Percentiles rank a stretch among this genome's conserved stretches.
phyloP scores from a whole-genome alignment of 192 early-diverging fungal genomes.

The Podila minutissima region DNA sequence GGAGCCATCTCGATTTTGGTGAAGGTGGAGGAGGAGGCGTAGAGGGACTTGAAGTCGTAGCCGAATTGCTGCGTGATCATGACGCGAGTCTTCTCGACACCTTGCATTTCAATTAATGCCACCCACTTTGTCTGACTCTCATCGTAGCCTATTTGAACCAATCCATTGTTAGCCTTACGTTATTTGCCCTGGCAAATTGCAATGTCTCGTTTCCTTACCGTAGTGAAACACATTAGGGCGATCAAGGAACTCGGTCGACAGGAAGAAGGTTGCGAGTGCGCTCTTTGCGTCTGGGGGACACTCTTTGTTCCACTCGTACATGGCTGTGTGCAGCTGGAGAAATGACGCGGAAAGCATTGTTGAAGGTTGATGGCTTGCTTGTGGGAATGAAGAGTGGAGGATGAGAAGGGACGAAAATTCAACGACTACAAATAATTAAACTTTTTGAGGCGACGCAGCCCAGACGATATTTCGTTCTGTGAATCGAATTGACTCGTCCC shows the following conservation, averaged over 20 bases:
- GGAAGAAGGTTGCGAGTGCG: constrained; percentile 12
- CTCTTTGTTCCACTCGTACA: constrained; percentile 37
- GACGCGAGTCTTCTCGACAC: constrained; percentile 13
- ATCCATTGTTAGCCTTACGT: no score
- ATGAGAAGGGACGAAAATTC: not conserved
- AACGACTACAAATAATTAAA: no score
- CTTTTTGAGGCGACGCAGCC: no score
- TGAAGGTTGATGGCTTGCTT: not conserved
- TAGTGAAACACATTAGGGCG: constrained; percentile 27
- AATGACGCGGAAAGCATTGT: constrained; percentile 14
- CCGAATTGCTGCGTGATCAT: constrained; percentile 5
- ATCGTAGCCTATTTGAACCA: constrained; percentile 16
- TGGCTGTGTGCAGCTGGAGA: constrained; percentile 25
- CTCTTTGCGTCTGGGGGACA: constrained; percentile 24
- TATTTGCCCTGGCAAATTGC: no score
- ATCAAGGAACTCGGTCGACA: constrained; percentile 25
- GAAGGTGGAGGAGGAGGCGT: constrained; percentile 19
- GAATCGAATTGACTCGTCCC: no score
- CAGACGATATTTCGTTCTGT: no score
- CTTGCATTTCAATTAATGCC: constrained; percentile 14
- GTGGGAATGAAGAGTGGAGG: no score
- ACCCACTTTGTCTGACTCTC: constrained; percentile 25
- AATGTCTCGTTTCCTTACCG: constrained; percentile 2
- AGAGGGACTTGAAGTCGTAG: constrained; percentile 16
- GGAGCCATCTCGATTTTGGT: constrained; percentile 26